These are phyloP conservation scores for Aphanomyces invadans DNA, from an alignment of 352 stramenopile genomes.

Conservation along the genomic window DNA sequence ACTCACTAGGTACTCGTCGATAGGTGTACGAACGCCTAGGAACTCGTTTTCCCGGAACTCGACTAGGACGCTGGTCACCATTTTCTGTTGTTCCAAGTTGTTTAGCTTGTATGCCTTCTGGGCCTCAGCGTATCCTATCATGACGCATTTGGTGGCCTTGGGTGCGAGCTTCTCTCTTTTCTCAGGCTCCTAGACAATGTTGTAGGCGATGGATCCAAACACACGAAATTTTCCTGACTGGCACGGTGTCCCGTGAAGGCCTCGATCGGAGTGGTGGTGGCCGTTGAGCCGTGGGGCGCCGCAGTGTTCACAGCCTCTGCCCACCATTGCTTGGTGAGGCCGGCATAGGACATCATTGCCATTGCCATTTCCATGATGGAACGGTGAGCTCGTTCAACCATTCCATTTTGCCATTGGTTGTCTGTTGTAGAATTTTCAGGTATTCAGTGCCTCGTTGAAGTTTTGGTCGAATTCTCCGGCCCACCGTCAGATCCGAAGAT, in stretches of 20 bases:
- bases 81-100: slow-evolving; percentile 19
- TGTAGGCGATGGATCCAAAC: slow-evolving; percentile 30
- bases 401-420: slow-evolving; percentile 33
- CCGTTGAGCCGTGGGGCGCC: neutral
- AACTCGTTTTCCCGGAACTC: slow-evolving; percentile 12
- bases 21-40: neutral
- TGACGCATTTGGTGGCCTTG: slow-evolving; percentile 28
- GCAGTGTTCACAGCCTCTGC: slow-evolving; percentile 30
- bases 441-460: slow-evolving; percentile 4
- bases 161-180: slow-evolving; percentile 29
- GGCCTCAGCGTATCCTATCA: slow-evolving; percentile 26
- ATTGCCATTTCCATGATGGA: slow-evolving; percentile 29
- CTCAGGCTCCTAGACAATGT: slow-evolving; percentile 23
- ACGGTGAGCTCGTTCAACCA: slow-evolving; percentile 32
- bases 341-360: slow-evolving; percentile 30
- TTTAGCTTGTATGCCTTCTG: slow-evolving; percentile 25
- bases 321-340: slow-evolving; percentile 28
- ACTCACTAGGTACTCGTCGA: slow-evolving; percentile 1
- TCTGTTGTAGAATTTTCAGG: slow-evolving; percentile 26
- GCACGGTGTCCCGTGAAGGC: slow-evolving; percentile 24
- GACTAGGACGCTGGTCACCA: slow-evolving; percentile 5
- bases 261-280: slow-evolving; percentile 26
- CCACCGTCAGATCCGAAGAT: slow-evolving; percentile 32
- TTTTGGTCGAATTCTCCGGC: slow-evolving; percentile 28
- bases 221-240: slow-evolving; percentile 26